Conservation (phyloP, 768 basidiomycete genomes). For the Lyophyllum decastes region DNA sequence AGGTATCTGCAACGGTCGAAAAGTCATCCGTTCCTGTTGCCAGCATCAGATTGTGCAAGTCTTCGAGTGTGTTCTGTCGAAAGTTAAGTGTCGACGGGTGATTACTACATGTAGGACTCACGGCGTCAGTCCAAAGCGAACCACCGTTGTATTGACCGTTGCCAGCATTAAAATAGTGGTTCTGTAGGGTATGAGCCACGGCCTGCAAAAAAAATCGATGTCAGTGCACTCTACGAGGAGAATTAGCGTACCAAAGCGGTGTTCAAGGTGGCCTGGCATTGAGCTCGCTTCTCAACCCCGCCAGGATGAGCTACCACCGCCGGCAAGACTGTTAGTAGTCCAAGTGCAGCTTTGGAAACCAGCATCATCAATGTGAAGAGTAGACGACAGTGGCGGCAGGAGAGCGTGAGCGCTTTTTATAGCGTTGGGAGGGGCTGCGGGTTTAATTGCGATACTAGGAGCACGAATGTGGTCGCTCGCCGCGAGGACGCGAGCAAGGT, state of each 20-base stretch:
- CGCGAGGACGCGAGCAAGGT: neutral
- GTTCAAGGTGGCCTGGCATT: slow-evolving; percentile 19
- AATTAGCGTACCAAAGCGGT: slow-evolving; percentile 11
- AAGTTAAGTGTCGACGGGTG: neutral
- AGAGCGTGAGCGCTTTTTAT: neutral
- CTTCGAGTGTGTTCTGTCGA: slow-evolving; percentile 53
- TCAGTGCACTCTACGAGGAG: too few species aligned
- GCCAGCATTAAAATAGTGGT: slow-evolving; percentile 40
- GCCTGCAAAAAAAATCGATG: slow-evolving; percentile 14
- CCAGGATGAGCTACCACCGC: slow-evolving; percentile 5
- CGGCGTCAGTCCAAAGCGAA: slow-evolving; percentile 58
- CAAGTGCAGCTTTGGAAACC: neutral
- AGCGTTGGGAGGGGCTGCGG: neutral
- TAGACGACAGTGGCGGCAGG: too few species aligned
- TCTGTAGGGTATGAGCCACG: slow-evolving; percentile 35
- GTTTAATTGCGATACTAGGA: neutral
- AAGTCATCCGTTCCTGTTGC: slow-evolving; percentile 44
- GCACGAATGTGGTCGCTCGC: neutral
- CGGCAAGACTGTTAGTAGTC: neutral
- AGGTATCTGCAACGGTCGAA: slow-evolving; percentile 39
- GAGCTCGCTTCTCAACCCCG: slow-evolving; percentile 14
- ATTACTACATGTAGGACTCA: slow-evolving; percentile 21
- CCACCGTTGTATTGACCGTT: slow-evolving; percentile 50
- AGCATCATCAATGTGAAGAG: neutral
- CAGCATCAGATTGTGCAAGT: slow-evolving; percentile 61